Evolutionary conservation across 805 yeast genomes (phyloP).

Genomic region (Kregervanrija fluxuum): DNA sequence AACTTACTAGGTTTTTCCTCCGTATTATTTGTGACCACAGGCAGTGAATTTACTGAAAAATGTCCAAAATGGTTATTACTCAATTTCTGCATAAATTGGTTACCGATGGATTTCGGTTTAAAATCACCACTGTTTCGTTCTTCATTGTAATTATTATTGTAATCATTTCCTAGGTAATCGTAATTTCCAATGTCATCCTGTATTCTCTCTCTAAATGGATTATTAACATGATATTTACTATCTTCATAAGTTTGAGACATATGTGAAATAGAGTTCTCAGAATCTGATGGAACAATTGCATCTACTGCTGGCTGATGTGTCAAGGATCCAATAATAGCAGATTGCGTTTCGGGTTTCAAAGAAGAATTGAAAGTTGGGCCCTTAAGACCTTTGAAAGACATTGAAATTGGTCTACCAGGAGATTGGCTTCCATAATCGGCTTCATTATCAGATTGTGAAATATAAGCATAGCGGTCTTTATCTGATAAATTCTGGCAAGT

Average conservation of each 20-base stretch:
- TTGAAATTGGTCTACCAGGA: conserved; percentile 21
- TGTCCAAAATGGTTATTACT: conserved; percentile 3
- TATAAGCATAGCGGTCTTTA: no score
- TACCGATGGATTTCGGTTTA: conserved; percentile 6
- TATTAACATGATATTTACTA: conserved; percentile 2
- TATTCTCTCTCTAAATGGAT: conserved; percentile 5
- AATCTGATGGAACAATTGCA: conserved; percentile 12
- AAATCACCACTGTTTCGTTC: neutral
- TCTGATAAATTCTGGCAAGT: neutral
- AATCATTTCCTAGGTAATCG: neutral
- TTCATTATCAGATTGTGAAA: neutral
- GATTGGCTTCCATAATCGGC: conserved; percentile 10
- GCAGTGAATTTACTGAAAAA: conserved; percentile 9
- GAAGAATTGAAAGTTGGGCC: conserved; percentile 46
- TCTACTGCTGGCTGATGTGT: conserved; percentile 7
- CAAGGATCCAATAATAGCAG: conserved; percentile 25
- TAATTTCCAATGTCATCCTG: no score
- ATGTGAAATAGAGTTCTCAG: conserved; percentile 10
- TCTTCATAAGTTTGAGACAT: conserved; percentile 1
- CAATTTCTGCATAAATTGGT: conserved; percentile 6
- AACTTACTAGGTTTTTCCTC: conserved; percentile 14
- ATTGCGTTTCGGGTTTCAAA: conserved; percentile 20
- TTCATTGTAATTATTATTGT: neutral
- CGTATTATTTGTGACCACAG: neutral
- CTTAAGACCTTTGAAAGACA: conserved; percentile 56